Evolutionary conservation across 2,329 filamentous ascomycete genomes (phyloP).

Genomic region (Apiospora phragmitis): DNA sequence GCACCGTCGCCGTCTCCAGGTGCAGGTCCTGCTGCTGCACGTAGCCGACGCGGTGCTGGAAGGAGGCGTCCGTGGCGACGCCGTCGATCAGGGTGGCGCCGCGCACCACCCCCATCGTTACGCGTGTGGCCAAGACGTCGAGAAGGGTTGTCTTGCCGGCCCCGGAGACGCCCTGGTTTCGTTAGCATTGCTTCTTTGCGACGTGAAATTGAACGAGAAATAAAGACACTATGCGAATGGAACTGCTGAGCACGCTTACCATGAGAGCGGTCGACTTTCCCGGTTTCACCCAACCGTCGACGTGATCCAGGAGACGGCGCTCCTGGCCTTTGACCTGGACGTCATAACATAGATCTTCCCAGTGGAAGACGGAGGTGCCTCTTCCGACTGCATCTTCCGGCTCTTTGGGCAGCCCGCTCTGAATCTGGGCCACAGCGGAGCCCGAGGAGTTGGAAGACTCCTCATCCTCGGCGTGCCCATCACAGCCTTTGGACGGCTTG

Average conservation of each 20-base stretch:
- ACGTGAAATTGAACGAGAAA: neutral
- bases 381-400: neutral
- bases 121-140: constrained; percentile 81
- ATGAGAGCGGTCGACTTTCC: constrained; percentile 88
- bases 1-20: constrained; percentile 56
- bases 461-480: constrained; percentile 22
- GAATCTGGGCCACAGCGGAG: neutral
- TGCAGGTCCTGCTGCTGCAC: constrained; percentile 94
- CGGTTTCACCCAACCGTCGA: constrained; percentile 92
- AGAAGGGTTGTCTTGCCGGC: constrained; percentile 94
- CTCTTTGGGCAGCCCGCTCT: neutral
- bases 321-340: constrained; percentile 76
- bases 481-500: constrained; percentile 47
- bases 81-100: constrained; percentile 76
- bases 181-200: neutral
- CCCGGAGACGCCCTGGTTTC: constrained; percentile 67
- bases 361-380: constrained; percentile 65
- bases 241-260: constrained; percentile 40
- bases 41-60: constrained; percentile 91
- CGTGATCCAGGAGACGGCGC: constrained; percentile 77
- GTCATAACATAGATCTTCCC: constrained; percentile 78
- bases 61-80: constrained; percentile 71
- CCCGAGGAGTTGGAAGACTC: constrained; percentile 36
- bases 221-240: neutral
- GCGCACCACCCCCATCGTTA: constrained; percentile 84